phyloP scores from a whole-genome alignment of 2,329 filamentous ascomycete genomes.

The Cercospora berteroae region DNA sequence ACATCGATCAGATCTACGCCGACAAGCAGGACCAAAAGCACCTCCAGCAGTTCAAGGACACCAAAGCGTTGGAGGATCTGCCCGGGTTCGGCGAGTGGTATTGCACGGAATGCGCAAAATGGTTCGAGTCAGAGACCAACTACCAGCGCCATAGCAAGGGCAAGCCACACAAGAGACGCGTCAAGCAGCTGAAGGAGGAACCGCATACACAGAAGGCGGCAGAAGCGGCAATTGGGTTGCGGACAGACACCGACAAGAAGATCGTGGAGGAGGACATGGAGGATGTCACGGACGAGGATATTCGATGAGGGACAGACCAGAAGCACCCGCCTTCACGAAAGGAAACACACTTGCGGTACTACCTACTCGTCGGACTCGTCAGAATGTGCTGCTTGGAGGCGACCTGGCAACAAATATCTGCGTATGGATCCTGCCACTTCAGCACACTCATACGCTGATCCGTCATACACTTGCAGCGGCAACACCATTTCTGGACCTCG shows the following conservation, averaged over 20 bases:
- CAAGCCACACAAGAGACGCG: constrained; percentile 91
- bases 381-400: neutral
- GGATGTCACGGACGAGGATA: constrained; percentile 26
- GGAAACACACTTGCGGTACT: too few relatives aligned
- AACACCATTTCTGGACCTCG: neutral
- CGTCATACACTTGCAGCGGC: neutral
- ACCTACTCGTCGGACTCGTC: neutral
- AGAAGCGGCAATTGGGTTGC: constrained; percentile 72
- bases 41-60: constrained; percentile 72
- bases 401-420: neutral
- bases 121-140: constrained; percentile 84
- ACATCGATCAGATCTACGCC: constrained; percentile 86
- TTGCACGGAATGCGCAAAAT: constrained; percentile 92
- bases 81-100: constrained; percentile 83
- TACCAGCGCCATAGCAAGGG: constrained; percentile 73
- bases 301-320: too few relatives aligned
- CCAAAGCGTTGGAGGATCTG: constrained; percentile 80
- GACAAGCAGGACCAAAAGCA: constrained; percentile 79
- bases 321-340: too few relatives aligned
- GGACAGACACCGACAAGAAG: constrained; percentile 62
- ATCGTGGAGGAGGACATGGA: constrained; percentile 33
- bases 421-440: neutral
- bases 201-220: constrained; percentile 84
- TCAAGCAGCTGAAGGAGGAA: constrained; percentile 78
- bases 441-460: neutral